phyloP scores from a whole-genome alignment of 2,329 filamentous ascomycete species.

The Talaromyces sp. region DNA sequence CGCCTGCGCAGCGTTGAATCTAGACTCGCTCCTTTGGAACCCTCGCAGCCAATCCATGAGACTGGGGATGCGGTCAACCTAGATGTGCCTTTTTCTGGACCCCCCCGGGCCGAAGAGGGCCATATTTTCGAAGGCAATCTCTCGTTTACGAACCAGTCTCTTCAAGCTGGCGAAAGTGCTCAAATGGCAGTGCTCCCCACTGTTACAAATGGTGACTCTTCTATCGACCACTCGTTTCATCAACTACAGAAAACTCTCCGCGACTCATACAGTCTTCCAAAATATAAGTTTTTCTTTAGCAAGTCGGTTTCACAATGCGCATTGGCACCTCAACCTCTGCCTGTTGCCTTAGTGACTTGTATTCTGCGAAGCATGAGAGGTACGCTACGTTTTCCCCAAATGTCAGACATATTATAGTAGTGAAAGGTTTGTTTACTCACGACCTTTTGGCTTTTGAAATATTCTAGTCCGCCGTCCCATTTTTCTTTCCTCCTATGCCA shows the following conservation, averaged over 20 bases:
- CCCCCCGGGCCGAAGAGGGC: neutral
- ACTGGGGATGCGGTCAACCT: neutral
- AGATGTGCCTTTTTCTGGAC: neutral
- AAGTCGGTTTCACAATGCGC: neutral
- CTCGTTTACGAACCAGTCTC: neutral
- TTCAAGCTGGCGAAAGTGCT: neutral
- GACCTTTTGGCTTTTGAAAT: neutral
- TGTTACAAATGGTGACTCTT: neutral
- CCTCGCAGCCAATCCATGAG: neutral
- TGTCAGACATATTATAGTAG: neutral
- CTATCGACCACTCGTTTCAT: neutral
- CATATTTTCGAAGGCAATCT: neutral
- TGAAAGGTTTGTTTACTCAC: neutral
- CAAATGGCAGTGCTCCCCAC: neutral
- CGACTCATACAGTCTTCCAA: neutral
- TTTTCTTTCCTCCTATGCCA: constrained; percentile 16
- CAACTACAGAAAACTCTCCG: neutral
- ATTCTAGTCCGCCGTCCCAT: constrained; percentile 14
- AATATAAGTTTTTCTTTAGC: neutral
- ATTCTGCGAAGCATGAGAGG: neutral
- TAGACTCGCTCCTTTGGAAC: neutral
- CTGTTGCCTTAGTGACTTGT: neutral
- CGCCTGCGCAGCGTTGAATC: neutral
- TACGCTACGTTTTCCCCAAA: neutral
- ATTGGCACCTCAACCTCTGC: neutral